Evolutionary conservation across 2,329 filamentous ascomycete species (phyloP).

Genomic region (Neoascochyta sp.): DNA sequence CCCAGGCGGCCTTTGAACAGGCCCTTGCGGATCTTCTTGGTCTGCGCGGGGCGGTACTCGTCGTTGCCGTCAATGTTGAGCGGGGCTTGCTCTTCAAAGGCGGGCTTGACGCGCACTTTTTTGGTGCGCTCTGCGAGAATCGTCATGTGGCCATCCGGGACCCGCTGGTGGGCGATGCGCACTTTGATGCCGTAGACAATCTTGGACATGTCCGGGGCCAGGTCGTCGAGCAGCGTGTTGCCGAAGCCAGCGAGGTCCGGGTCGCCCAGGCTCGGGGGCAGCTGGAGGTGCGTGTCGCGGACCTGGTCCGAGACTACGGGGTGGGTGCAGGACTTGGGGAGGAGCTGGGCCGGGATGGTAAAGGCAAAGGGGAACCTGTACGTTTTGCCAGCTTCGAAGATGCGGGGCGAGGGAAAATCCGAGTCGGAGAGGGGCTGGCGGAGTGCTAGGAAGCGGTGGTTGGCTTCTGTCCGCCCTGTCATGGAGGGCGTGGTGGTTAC

Average conservation of each 20-base stretch:
- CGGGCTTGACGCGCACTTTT: slow-evolving; percentile 59
- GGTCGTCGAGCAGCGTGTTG: slow-evolving; percentile 54
- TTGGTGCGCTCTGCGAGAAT: slow-evolving; percentile 51
- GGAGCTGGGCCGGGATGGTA: slow-evolving; percentile 57
- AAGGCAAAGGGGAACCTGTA: slow-evolving; percentile 64
- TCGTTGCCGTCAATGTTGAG: slow-evolving; percentile 48
- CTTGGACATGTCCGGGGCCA: slow-evolving; percentile 60
- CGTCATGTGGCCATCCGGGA: slow-evolving; percentile 39
- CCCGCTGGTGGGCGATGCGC: slow-evolving; percentile 42
- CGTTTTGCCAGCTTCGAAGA: slow-evolving; percentile 52
- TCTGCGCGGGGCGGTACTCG: slow-evolving; percentile 53
- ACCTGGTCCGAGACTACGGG: slow-evolving; percentile 49
- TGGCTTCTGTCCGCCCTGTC: slow-evolving; percentile 53
- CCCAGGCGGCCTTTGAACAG: slow-evolving; percentile 58
- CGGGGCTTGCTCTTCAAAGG: slow-evolving; percentile 58
- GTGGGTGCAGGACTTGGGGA: slow-evolving; percentile 59
- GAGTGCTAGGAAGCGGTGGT: slow-evolving; percentile 60
- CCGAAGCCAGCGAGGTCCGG: slow-evolving; percentile 51
- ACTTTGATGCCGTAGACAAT: slow-evolving; percentile 56
- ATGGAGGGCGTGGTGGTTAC: slow-evolving; percentile 51
- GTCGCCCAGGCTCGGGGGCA: slow-evolving; percentile 62
- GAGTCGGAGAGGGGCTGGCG: slow-evolving; percentile 55
- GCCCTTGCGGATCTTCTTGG: slow-evolving; percentile 59
- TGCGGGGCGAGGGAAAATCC: slow-evolving; percentile 53
- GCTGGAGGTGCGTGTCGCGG: slow-evolving; percentile 53